phyloP scores from a whole-genome alignment of 805 yeast genomes.

The Nakazawaea siamensis region DNA sequence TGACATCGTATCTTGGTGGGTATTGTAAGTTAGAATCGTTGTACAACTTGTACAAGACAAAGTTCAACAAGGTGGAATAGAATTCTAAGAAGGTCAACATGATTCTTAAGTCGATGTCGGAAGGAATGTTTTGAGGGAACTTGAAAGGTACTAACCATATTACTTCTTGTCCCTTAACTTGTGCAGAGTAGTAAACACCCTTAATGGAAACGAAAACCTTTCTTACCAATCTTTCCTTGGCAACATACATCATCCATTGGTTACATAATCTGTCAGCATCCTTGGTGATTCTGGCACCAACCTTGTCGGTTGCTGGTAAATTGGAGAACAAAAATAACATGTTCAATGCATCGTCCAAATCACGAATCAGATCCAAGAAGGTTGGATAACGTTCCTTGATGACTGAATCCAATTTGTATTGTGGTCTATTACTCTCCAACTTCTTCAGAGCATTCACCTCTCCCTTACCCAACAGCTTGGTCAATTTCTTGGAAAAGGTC shows the following conservation, averaged over 20 bases:
- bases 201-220: conserved; percentile 95
- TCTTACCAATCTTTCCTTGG: conserved; percentile 71
- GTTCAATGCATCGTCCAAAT: conserved; percentile 89
- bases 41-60: conserved; percentile 78
- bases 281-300: conserved; percentile 71
- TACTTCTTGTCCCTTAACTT: conserved; percentile 82
- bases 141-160: conserved; percentile 97
- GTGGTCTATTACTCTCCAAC: conserved; percentile 73
- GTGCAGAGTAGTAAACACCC: conserved; percentile 94
- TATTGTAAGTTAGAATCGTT: conserved; percentile 79
- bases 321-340: conserved; percentile 91
- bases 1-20: conserved; percentile 78
- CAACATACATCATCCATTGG: conserved; percentile 93
- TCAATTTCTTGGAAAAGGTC: conserved; percentile 84
- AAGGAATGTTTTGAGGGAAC: conserved; percentile 91
- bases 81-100: conserved; percentile 96
- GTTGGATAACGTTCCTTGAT: conserved; percentile 95
- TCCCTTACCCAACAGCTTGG: conserved; percentile 85
- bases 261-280: conserved; percentile 83
- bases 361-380: conserved; percentile 85
- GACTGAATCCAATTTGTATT: conserved; percentile 80
- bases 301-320: conserved; percentile 87
- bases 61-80: conserved; percentile 86
- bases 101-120: conserved; percentile 91
- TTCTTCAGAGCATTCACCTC: conserved; percentile 84